These are phyloP conservation scores for Geotrichum europaeum DNA, from an alignment of 1,139 yeast species.

Conservation along the genomic window DNA sequence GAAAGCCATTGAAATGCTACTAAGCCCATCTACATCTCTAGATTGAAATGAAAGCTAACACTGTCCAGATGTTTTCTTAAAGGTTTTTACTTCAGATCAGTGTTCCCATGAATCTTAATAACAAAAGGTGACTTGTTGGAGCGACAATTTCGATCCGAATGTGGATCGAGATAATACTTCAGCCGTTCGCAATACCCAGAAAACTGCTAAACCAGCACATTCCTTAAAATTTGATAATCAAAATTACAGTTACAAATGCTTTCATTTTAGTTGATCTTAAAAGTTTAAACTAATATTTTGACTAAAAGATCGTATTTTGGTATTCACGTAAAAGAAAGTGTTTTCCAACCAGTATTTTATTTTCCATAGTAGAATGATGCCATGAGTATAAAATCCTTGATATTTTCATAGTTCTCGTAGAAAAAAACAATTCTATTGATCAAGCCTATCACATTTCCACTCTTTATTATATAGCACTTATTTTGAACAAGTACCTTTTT, in stretches of 20 bases:
- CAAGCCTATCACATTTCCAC: neutral
- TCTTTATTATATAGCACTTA: neutral
- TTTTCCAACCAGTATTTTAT: neutral
- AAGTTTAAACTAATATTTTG: neutral
- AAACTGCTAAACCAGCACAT: neutral
- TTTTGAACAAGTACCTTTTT: neutral
- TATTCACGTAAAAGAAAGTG: neutral
- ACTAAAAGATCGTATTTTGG: neutral
- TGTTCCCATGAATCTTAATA: neutral
- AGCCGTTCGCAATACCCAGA: neutral
- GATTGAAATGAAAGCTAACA: too few relatives aligned
- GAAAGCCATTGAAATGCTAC: too few relatives aligned
- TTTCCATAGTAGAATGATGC: neutral
- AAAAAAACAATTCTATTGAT: neutral
- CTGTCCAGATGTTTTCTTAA: too few relatives aligned
- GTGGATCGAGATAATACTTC: neutral
- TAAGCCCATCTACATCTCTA: too few relatives aligned
- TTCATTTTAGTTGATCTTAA: neutral
- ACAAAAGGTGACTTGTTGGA: neutral
- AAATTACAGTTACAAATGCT: neutral
- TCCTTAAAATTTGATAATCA: neutral
- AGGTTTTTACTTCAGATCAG: too few relatives aligned
- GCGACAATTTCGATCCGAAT: neutral
- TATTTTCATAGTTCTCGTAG: neutral
- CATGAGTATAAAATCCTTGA: neutral